A percentile compares a stretch with the other conserved stretches of the same genome.
phyloP scores from a whole-genome alignment of 1,139 yeast species.

The Blastobotrys apis region DNA sequence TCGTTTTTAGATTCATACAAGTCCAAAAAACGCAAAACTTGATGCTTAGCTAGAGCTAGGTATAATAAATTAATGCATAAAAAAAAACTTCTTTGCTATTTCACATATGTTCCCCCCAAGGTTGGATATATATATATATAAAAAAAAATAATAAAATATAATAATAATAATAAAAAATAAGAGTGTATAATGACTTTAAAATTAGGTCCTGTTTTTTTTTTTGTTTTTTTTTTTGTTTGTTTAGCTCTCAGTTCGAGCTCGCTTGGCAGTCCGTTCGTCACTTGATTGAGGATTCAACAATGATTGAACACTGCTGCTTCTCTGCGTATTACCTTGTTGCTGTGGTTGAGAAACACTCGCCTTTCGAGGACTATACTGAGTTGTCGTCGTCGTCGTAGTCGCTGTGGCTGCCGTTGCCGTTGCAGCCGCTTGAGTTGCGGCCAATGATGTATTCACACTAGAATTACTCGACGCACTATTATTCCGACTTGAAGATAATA shows the following conservation, averaged over 20 bases:
- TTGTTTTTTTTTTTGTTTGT: too few species aligned
- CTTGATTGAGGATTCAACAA: conserved; percentile 18
- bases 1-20: conserved; percentile 23
- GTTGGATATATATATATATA: background rate
- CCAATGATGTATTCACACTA: background rate
- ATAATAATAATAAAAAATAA: background rate
- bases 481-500: conserved; percentile 1
- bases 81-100: too few species aligned
- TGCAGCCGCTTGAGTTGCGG: background rate
- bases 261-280: conserved; percentile 11
- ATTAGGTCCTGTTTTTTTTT: too few species aligned
- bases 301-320: conserved; percentile 14
- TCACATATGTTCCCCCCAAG: too few species aligned
- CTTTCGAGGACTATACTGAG: background rate
- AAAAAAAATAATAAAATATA: conserved; percentile 5
- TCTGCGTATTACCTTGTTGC: background rate
- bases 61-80: conserved; percentile 4
- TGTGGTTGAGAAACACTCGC: background rate
- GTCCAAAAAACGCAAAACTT: conserved; percentile 18
- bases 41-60: too few species aligned
- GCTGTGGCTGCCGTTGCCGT: background rate
- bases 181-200: background rate
- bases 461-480: conserved; percentile 6
- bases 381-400: background rate
- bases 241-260: conserved; percentile 1